Conservation (phyloP, 805 yeast species). For the Candida ipomoeae region DNA sequence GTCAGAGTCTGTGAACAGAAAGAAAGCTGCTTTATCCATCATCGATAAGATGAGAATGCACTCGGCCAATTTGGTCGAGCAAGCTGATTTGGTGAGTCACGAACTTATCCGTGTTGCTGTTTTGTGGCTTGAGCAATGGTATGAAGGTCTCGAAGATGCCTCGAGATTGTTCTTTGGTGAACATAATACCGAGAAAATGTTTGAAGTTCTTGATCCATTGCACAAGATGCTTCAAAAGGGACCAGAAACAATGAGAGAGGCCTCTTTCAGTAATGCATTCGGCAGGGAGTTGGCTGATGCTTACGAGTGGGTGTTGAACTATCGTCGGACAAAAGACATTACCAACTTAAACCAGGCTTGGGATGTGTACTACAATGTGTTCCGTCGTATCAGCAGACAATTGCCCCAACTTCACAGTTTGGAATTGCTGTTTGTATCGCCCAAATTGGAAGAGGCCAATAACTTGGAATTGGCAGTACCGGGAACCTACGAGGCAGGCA, state of each 20-base stretch:
- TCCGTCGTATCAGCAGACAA: constrained; percentile 85
- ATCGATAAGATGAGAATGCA: constrained; percentile 90
- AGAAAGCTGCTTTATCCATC: constrained; percentile 85
- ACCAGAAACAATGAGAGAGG: constrained; percentile 89
- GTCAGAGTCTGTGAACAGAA: constrained; percentile 85
- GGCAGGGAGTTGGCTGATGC: constrained; percentile 93
- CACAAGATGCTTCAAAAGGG: constrained; percentile 82
- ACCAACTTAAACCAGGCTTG: constrained; percentile 94
- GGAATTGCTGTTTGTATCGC: constrained; percentile 92
- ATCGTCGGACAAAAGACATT: constrained; percentile 77
- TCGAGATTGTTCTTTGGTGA: constrained; percentile 91
- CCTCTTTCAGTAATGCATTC: constrained; percentile 87
- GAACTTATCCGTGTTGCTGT: constrained; percentile 94
- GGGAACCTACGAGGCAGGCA: constrained; percentile 86
- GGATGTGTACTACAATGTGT: constrained; percentile 93
- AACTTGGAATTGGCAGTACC: constrained; percentile 88
- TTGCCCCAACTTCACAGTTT: constrained; percentile 80
- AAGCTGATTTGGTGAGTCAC: constrained; percentile 89
- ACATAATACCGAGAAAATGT: constrained; percentile 92
- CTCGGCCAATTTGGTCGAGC: constrained; percentile 79
- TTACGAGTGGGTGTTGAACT: constrained; percentile 86
- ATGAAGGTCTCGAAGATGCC: constrained; percentile 95
- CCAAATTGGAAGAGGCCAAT: constrained; percentile 71
- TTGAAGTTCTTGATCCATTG: constrained; percentile 81
- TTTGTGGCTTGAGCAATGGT: constrained; percentile 97